phyloP scores from a whole-genome alignment of 1,139 yeast species.

The Candida freyschussii region DNA sequence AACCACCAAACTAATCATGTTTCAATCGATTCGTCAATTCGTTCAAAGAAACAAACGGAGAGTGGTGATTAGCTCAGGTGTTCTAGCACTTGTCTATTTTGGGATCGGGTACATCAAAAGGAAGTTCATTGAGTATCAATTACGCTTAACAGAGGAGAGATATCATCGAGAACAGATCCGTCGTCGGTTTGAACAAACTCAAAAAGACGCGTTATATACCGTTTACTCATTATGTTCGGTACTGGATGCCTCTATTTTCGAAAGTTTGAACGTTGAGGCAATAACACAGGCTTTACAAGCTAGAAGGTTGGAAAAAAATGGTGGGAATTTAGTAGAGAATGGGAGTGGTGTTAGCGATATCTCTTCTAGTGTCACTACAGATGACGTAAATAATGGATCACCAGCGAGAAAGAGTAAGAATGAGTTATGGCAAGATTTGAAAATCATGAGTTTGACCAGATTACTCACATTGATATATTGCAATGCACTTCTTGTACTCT shows the following conservation, averaged over 20 bases:
- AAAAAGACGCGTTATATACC: conserved; percentile 83
- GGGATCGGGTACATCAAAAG: conserved; percentile 54
- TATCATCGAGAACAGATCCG: conserved; percentile 72
- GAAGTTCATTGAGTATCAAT: conserved; percentile 62
- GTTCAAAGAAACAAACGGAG: conserved; percentile 60
- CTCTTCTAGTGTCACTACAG: conserved; percentile 9
- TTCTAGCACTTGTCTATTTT: conserved; percentile 55
- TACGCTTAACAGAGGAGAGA: conserved; percentile 66
- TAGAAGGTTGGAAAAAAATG: conserved; percentile 41
- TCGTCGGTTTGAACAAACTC: conserved; percentile 71
- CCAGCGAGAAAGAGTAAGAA: conserved; percentile 46
- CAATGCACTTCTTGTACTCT: conserved; percentile 61
- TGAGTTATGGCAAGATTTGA: conserved; percentile 82
- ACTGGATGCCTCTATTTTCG: conserved; percentile 59
- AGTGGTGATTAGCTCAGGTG: conserved; percentile 52
- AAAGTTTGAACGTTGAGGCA: conserved; percentile 63
- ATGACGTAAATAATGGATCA: conserved; percentile 29
- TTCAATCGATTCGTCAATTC: conserved; percentile 47
- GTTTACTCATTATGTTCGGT: conserved; percentile 81
- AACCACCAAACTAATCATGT: no score
- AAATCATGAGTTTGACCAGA: conserved; percentile 69
- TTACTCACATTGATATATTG: conserved; percentile 69
- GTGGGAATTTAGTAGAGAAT: no score
- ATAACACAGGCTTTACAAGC: conserved; percentile 65
- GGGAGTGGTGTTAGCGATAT: conserved; percentile 14